phyloP scores from a whole-genome alignment of 2,329 filamentous ascomycete species.

The Penicillium sp. region DNA sequence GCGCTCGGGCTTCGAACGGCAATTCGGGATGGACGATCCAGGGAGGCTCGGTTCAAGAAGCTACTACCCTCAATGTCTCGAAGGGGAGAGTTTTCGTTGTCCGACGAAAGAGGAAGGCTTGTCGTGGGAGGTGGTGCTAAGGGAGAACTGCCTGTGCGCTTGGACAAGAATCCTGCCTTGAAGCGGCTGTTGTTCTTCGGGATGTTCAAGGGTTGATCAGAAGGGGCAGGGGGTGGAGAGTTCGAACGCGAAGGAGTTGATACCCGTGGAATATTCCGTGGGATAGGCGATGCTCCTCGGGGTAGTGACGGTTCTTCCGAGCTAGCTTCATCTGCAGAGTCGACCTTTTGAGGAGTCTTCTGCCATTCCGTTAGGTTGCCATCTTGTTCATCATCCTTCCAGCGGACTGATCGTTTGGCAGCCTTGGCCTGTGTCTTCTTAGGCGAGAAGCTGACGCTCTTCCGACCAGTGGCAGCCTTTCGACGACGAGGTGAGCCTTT shows the following conservation, averaged over 20 bases:
- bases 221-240: conserved; percentile 62
- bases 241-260: conserved; percentile 51
- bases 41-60: conserved; percentile 52
- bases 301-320: conserved; percentile 55
- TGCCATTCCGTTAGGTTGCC: conserved; percentile 88
- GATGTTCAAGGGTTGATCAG: conserved; percentile 63
- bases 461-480: conserved; percentile 65
- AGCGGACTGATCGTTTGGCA: conserved; percentile 79
- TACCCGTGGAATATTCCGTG: conserved; percentile 49
- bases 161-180: conserved; percentile 83
- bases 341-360: conserved; percentile 77
- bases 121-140: conserved; percentile 61
- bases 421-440: conserved; percentile 67
- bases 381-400: conserved; percentile 88
- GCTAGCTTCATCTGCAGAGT: conserved; percentile 62
- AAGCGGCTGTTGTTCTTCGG: conserved; percentile 76
- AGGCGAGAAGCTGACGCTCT: conserved; percentile 79
- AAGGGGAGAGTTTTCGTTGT: conserved; percentile 60
- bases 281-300: conserved; percentile 57
- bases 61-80: conserved; percentile 57
- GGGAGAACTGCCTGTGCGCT: conserved; percentile 69
- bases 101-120: conserved; percentile 61
- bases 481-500: conserved; percentile 81
- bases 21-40: conserved; percentile 44
- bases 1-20: conserved; percentile 46